phyloP scores from a whole-genome alignment of 2,329 filamentous ascomycete genomes.

The Nannizzia gypsea region DNA sequence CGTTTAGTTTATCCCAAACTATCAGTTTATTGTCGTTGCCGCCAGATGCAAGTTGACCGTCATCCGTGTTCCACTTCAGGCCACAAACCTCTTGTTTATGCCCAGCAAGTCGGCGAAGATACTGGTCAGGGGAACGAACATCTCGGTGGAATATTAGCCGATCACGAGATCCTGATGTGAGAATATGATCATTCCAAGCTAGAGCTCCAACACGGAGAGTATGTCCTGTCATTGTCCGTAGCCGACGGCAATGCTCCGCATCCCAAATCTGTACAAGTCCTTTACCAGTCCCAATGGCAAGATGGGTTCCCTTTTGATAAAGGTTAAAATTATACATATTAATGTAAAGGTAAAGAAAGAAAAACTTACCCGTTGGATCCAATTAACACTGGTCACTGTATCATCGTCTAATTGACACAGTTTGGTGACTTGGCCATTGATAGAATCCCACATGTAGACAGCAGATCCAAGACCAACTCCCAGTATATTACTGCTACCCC shows the following conservation, averaged over 20 bases:
- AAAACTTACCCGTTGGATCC: conserved; percentile 71
- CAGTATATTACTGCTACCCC: conserved; percentile 88
- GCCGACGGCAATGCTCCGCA: conserved; percentile 68
- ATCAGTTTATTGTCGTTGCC: conserved; percentile 98
- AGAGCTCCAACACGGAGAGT: conserved; percentile 84
- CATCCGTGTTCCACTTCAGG: conserved; percentile 91
- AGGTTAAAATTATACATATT: conserved; percentile 10
- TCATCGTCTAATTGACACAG: conserved; percentile 88
- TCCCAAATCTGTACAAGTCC: conserved; percentile 97
- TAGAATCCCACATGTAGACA: conserved; percentile 97
- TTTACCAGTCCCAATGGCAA: conserved; percentile 89
- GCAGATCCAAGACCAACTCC: conserved; percentile 85
- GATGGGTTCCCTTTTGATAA: conserved; percentile 60
- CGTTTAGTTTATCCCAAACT: conserved; percentile 95
- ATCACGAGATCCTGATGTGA: conserved; percentile 89
- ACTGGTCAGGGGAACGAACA: conserved; percentile 84
- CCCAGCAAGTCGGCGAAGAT: conserved; percentile 71
- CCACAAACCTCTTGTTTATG: conserved; percentile 99
- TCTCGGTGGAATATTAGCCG: conserved; percentile 91
- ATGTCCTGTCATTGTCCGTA: conserved; percentile 95
- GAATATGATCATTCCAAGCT: conserved; percentile 96
- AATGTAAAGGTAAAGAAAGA: background rate
- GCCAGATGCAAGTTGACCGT: conserved; percentile 85
- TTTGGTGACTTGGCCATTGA: conserved; percentile 81
- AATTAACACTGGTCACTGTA: conserved; percentile 89